A percentile compares a stretch with the other conserved stretches of the same genome.
Evolutionary conservation across 805 yeast genomes (phyloP).

Genomic region (Zygoascus biomembranicola): DNA sequence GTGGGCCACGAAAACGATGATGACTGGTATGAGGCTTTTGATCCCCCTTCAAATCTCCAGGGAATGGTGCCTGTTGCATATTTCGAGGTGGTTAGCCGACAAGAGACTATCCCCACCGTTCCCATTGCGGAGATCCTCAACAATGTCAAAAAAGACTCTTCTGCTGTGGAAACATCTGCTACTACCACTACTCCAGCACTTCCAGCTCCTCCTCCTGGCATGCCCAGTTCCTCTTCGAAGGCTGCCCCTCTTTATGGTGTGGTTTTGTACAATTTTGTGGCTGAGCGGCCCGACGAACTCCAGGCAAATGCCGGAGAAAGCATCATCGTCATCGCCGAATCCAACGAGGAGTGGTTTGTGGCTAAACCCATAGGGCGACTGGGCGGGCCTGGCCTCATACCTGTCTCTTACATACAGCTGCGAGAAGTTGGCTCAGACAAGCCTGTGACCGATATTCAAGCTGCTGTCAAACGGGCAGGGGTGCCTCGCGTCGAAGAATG

Average conservation of each 20-base stretch:
- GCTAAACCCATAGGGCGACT: conserved; percentile 92
- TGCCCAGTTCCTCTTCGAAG: neutral
- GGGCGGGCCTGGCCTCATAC: conserved; percentile 97
- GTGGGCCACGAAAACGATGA: conserved; percentile 48
- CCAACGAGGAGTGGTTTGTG: conserved; percentile 94
- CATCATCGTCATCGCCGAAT: conserved; percentile 90
- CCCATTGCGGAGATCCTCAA: conserved; percentile 16
- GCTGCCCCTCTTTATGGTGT: conserved; percentile 56
- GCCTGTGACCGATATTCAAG: conserved; percentile 47
- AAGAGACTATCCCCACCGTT: conserved; percentile 25
- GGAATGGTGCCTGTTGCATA: conserved; percentile 86
- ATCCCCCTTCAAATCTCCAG: conserved; percentile 65
- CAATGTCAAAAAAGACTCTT: neutral
- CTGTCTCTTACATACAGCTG: conserved; percentile 80
- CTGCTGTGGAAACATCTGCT: neutral
- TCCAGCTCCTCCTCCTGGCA: neutral
- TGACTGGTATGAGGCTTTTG: conserved; percentile 79
- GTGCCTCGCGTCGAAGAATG: conserved; percentile 94
- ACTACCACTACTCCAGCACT: neutral
- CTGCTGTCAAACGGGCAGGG: conserved; percentile 54
- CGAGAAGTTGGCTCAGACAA: conserved; percentile 65
- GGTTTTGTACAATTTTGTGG: conserved; percentile 77
- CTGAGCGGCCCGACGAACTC: conserved; percentile 77
- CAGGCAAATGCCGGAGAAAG: conserved; percentile 80
- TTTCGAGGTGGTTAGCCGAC: conserved; percentile 59